Base-by-base conservation (phyloP, 2,329 filamentous ascomycete genomes). In the Botrytis fragariae region DNA sequence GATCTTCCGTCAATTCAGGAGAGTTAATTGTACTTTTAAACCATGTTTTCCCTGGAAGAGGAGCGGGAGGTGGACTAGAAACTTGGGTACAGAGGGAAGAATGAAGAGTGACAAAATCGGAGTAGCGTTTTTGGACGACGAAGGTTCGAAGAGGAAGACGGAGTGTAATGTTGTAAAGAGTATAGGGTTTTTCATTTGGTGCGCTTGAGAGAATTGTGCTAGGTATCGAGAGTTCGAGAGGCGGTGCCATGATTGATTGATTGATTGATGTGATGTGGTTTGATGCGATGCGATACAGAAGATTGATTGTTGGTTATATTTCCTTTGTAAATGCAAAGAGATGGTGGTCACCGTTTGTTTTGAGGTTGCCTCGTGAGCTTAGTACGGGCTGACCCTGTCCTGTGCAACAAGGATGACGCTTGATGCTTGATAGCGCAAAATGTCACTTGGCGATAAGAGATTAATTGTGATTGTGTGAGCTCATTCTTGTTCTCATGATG, bases 91-190 rank as follows among this genome's bases (percentile, higher is more conserved):
- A 85, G 14, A 97, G 86, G 6, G 87, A 83, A 44, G 84, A 82
- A 83, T 96, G 89, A 25, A 97, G 89, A 64, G 85, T 81, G 72
- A 85, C 84, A 80, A 96, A 96, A 81, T 96, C 93, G 71, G 91
- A 93, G 85, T 95, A 97, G 78, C 93, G 92, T 83, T 95, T 95
- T 79, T 91, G 89, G 8, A 94, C 86, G 76, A 92, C 91, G 78
- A 91, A 92, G 7, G 92, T 92, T 65, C 92, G 90, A 22, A 95
- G 87, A 0, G 93, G 93, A 1, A 94, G 89, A 69, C 92, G 90
- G 74, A 96, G 86, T 35, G 89, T 90, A 82, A 95, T 91, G 81
- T 93, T 93, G 85, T 95, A 95, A 76, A 91, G 87, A 0, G 92
- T 95, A 82, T 90, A 94, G 75, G 87, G 85, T 76, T 87, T 86